A percentile compares a stretch with the other conserved stretches of the same genome.
These are phyloP conservation scores for Ulmus americana DNA, from an alignment of 331 rosid species.

Conservation along the genomic window DNA sequence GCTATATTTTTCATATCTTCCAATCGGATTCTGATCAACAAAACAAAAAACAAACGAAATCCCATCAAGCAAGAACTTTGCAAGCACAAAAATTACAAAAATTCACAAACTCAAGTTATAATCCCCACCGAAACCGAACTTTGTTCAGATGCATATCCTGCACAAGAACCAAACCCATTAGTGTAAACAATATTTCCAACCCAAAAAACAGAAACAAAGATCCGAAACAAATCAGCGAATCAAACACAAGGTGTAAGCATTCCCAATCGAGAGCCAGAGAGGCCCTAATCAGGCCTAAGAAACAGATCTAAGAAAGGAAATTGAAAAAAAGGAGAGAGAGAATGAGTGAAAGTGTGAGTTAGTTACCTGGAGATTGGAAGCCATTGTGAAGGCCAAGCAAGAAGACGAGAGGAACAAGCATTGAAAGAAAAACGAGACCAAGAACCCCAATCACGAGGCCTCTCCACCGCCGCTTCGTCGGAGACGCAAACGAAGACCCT, in stretches of 20 bases:
- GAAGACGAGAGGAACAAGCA: constrained; percentile 93
- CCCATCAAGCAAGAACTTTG: constrained; percentile 4
- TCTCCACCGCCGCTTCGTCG: constrained; percentile 77
- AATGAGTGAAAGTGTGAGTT: constrained; percentile 3
- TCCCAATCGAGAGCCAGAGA: neutral
- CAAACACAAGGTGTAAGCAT: neutral
- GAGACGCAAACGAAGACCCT: constrained; percentile 47
- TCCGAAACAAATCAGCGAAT: neutral
- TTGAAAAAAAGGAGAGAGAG: neutral
- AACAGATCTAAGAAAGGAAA: constrained; percentile 15
- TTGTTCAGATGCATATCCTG: constrained; percentile 70
- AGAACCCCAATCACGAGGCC: constrained; percentile 82
- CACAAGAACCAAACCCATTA: constrained; percentile 12
- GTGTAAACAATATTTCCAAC: neutral
- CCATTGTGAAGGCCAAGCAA: constrained; percentile 92
- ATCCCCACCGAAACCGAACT: constrained; percentile 57
- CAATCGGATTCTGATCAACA: constrained; percentile 35
- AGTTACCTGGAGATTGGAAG: constrained; percentile 70
- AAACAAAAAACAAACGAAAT: neutral
- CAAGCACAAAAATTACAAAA: constrained; percentile 14
- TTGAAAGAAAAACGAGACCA: constrained; percentile 81
- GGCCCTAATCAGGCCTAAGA: neutral
- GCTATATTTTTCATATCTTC: constrained; percentile 27
- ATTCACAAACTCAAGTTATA: constrained; percentile 13
- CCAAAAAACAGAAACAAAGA: neutral